Evolutionary conservation across 176 grass and related monocot species (phyloP).

Genomic region (Tillandsia fasciculata): DNA sequence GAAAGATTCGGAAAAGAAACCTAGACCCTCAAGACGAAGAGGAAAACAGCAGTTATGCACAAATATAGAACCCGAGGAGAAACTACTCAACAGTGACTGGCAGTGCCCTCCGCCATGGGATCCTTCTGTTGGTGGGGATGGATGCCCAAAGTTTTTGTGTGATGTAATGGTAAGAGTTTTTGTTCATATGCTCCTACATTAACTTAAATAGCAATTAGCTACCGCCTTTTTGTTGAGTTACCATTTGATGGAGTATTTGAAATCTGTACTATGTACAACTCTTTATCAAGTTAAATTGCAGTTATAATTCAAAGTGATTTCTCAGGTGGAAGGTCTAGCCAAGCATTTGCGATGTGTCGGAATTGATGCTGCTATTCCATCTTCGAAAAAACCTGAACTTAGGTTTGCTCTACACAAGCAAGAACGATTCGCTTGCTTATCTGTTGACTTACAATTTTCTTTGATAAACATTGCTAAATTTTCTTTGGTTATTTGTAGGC

Average conservation of each 20-base stretch:
- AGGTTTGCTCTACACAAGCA: constrained; percentile 35
- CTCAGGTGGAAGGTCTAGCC: constrained; percentile 83
- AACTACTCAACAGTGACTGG: constrained; percentile 55
- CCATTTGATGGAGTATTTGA: background rate
- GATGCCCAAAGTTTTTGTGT: constrained; percentile 74
- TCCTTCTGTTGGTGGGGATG: constrained; percentile 65
- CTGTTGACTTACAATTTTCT: background rate
- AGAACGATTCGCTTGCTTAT: background rate
- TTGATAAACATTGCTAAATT: background rate
- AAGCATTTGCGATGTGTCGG: constrained; percentile 95
- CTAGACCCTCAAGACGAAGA: constrained; percentile 48
- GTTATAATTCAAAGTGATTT: constrained; percentile 14
- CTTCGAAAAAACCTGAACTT: constrained; percentile 73
- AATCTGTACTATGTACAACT: background rate
- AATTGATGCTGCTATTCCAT: constrained; percentile 77
- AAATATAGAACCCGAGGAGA: constrained; percentile 37
- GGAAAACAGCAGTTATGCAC: constrained; percentile 28
- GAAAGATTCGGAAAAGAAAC: constrained; percentile 57
- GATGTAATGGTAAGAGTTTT: constrained; percentile 78
- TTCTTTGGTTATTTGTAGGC: constrained; percentile 39
- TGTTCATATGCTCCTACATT: constrained; percentile 1
- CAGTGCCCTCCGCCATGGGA: constrained; percentile 74
- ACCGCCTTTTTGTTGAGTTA: background rate
- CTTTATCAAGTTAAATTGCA: background rate
- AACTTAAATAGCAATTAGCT: background rate